These are phyloP conservation scores for Sarocladium strictum DNA, from an alignment of 2,329 filamentous ascomycete species.

Conservation along the genomic window DNA sequence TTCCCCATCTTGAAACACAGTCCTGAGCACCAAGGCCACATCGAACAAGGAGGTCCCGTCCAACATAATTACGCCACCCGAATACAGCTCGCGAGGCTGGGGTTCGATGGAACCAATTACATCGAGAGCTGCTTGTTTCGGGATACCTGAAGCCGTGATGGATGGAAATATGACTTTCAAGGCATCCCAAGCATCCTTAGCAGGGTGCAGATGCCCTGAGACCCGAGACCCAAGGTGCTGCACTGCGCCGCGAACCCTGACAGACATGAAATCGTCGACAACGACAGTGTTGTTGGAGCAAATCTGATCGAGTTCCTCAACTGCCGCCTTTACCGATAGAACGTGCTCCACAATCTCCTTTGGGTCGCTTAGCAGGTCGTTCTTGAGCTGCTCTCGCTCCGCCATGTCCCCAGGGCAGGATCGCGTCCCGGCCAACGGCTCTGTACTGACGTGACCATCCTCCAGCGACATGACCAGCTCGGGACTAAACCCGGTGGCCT, in stretches of 20 bases:
- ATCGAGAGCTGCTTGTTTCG: constrained; percentile 12
- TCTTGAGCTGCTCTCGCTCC: constrained; percentile 4
- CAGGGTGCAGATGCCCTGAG: constrained; percentile 9
- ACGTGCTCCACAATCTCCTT: constrained; percentile 17
- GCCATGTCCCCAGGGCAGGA: background rate
- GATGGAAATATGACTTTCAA: constrained; percentile 16
- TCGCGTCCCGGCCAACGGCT: constrained; percentile 15
- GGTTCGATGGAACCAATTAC: constrained; percentile 13
- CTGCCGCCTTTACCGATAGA: constrained; percentile 14
- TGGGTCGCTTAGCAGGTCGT: constrained; percentile 11
- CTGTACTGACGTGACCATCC: constrained; percentile 13
- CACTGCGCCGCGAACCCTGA: constrained; percentile 14
- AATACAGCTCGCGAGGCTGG: constrained; percentile 15
- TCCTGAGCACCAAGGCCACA: constrained; percentile 12
- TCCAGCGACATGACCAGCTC: constrained; percentile 14
- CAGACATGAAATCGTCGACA: constrained; percentile 15
- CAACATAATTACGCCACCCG: constrained; percentile 14
- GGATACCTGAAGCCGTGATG: constrained; percentile 17
- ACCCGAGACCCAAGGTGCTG: constrained; percentile 17
- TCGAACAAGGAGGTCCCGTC: constrained; percentile 11
- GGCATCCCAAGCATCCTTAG: constrained; percentile 15
- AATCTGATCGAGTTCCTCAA: constrained; percentile 13
- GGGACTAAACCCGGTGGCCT: constrained; percentile 15
- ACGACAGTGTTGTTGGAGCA: constrained; percentile 12
- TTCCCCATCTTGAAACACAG: background rate